Conservation (phyloP, 208 protist genomes). For the Acanthamoeba castellanii region DNA sequence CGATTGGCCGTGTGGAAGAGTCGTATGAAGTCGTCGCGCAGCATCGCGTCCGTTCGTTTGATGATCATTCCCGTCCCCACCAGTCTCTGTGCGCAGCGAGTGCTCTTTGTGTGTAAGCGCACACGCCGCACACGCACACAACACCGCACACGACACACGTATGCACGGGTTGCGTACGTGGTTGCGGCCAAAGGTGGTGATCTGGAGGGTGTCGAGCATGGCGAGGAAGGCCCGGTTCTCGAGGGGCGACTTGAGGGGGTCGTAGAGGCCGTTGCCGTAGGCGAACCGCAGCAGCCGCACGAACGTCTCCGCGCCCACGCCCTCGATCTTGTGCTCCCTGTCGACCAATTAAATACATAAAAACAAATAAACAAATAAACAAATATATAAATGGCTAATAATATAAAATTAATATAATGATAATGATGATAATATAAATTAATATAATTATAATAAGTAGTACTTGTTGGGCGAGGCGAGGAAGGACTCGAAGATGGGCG, state of each 20-base stretch:
- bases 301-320: background rate
- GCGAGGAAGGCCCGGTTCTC: background rate
- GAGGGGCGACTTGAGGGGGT: background rate
- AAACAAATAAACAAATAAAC: background rate
- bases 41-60: background rate
- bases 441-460: background rate
- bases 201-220: background rate
- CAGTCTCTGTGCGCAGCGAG: background rate
- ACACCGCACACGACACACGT: background rate
- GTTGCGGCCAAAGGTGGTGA: background rate
- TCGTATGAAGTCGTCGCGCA: background rate
- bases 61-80: background rate
- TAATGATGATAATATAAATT: too few relatives aligned
- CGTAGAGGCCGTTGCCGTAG: conserved; percentile 66
- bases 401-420: too few relatives aligned
- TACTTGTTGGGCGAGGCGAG: conserved; percentile 20
- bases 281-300: background rate
- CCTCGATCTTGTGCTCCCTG: background rate
- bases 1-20: background rate
- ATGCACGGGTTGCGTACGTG: background rate
- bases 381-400: too few relatives aligned
- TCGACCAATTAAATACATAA: background rate
- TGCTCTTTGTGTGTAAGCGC: too few relatives aligned
- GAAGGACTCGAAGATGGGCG: background rate
- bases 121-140: too few relatives aligned